Evolutionary conservation across 73 alveolate genomes (phyloP).

Genomic region (Paramecium bursaria): DNA sequence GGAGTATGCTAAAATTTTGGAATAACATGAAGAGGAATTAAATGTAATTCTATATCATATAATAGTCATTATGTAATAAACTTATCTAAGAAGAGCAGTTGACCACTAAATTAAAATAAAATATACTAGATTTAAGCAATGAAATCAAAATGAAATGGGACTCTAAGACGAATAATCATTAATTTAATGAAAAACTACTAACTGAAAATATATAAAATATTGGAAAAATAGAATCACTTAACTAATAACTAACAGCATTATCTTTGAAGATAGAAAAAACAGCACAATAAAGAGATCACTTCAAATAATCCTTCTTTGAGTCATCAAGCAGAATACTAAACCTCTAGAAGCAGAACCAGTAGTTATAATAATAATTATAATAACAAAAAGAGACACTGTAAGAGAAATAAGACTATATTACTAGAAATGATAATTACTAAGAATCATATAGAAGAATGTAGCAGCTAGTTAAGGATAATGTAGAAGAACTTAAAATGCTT

Average conservation of each 20-base stretch:
- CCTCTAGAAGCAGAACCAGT: neutral
- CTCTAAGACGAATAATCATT: conserved; percentile 12
- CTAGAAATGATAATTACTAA: neutral
- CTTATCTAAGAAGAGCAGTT: conserved; percentile 2
- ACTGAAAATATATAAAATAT: conserved; percentile 54
- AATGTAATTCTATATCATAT: neutral
- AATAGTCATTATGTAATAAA: conserved; percentile 9
- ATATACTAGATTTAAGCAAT: neutral
- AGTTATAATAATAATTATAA: neutral
- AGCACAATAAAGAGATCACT: conserved; percentile 47
- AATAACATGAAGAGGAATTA: conserved; percentile 12
- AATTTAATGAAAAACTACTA: conserved; percentile 50
- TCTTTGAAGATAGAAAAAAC: neutral
- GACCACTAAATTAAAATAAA: conserved; percentile 5
- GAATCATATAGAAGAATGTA: conserved; percentile 6
- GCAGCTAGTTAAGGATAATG: neutral
- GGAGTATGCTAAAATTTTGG: conserved; percentile 6
- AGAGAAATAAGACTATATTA: neutral
- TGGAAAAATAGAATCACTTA: conserved; percentile 16
- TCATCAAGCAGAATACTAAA: neutral
- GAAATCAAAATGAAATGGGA: conserved; percentile 9
- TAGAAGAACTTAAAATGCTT: neutral
- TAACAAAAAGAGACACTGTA: neutral
- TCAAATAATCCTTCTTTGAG: conserved; percentile 19
- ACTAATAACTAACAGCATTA: neutral